These are phyloP conservation scores for Mycena leptocephala DNA, from an alignment of 768 basidiomycete species.

Conservation along the genomic window DNA sequence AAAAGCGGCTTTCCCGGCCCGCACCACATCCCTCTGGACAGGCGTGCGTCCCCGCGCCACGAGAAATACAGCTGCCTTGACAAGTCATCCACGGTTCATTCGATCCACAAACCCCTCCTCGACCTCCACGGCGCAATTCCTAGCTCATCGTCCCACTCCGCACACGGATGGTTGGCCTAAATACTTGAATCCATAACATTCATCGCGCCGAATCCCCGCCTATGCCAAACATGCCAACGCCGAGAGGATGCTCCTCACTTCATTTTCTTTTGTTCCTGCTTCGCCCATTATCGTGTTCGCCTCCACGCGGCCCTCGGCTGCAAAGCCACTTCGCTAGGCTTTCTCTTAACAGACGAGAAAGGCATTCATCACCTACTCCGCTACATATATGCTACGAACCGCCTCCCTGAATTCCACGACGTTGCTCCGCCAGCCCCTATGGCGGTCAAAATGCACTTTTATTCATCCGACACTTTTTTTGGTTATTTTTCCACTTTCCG, in stretches of 20 bases:
- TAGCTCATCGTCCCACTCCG: neutral
- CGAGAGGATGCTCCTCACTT: slow-evolving; percentile 34
- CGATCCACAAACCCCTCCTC: too few relatives aligned
- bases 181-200: neutral
- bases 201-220: neutral
- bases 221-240: neutral
- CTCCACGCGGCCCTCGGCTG: neutral
- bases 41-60: neutral
- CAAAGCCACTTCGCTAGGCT: slow-evolving; percentile 16
- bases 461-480: too few relatives aligned
- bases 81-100: slow-evolving; percentile 17
- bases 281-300: neutral
- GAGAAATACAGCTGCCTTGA: too few relatives aligned
- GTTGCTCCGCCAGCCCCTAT: neutral
- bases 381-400: slow-evolving; percentile 13
- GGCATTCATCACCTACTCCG: neutral
- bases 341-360: neutral
- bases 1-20: neutral
- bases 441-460: too few relatives aligned
- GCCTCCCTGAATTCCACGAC: slow-evolving; percentile 1
- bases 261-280: slow-evolving; percentile 28
- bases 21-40: neutral
- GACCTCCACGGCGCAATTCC: neutral
- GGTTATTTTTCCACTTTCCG: too few relatives aligned
- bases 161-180: neutral